phyloP scores from a whole-genome alignment of 179 eudicot genomes.

The Beta corolliflora region DNA sequence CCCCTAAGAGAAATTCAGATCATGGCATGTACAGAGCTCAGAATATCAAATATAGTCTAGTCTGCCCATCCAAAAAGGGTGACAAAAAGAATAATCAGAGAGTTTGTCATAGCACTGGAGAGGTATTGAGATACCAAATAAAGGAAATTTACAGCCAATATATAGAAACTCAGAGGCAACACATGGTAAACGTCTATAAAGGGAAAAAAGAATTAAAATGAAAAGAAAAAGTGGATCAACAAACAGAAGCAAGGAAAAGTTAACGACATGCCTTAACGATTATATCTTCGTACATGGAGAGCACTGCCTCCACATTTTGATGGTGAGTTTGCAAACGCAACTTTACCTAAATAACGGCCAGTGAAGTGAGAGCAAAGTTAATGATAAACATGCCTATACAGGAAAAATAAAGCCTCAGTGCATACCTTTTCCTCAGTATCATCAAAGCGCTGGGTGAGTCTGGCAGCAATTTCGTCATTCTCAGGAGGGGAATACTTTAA shows the following conservation, averaged over 20 bases:
- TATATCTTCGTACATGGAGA: constrained; percentile 73
- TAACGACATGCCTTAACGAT: constrained; percentile 60
- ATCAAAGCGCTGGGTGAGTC: constrained; percentile 97
- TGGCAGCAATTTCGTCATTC: constrained; percentile 86
- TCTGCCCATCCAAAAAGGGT: neutral
- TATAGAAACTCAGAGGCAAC: neutral
- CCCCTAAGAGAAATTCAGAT: too few species aligned
- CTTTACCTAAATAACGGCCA: constrained; percentile 61
- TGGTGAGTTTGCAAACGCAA: constrained; percentile 87
- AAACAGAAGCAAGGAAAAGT: constrained; percentile 10
- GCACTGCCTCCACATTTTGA: constrained; percentile 88
- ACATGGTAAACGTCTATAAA: too few species aligned
- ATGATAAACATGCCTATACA: neutral
- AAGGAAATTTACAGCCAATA: neutral
- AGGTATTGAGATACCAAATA: neutral
- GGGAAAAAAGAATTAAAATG: neutral
- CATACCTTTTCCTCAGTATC: constrained; percentile 94
- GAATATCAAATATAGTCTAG: neutral
- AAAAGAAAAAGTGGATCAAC: neutral
- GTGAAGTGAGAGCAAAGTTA: neutral
- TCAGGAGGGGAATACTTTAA: constrained; percentile 93
- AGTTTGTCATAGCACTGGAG: neutral
- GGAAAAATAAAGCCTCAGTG: too few species aligned
- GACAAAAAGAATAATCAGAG: neutral
- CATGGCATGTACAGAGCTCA: neutral